Percentiles rank a stretch among this genome's conserved stretches.
phyloP scores from a whole-genome alignment of 768 basidiomycete genomes.

The Piloderma croceum region DNA sequence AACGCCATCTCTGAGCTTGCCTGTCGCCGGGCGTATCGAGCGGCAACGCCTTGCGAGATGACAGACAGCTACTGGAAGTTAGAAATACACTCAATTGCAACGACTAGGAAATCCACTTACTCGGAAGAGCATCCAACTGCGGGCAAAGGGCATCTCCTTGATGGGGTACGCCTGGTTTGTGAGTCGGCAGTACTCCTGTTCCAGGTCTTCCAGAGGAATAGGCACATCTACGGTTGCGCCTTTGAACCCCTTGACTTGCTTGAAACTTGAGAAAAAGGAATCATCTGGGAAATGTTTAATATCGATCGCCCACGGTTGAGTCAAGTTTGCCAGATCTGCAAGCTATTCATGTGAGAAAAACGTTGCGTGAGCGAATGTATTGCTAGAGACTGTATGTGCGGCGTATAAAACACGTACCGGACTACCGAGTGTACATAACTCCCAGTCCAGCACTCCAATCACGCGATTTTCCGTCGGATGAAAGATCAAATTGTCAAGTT shows the following conservation, averaged over 20 bases:
- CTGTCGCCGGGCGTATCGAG: conserved; percentile 77
- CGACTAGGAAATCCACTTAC: conserved; percentile 33
- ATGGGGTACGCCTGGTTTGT: conserved; percentile 70
- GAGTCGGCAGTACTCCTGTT: conserved; percentile 73
- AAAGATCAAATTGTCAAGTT: conserved; percentile 95
- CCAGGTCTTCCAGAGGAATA: conserved; percentile 63
- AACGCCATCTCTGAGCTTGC: conserved; percentile 81
- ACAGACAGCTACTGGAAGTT: conserved; percentile 52
- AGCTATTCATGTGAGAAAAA: conserved; percentile 37
- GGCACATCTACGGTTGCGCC: conserved; percentile 51
- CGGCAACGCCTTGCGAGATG: conserved; percentile 88
- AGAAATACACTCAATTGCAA: conserved; percentile 4
- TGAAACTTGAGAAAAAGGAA: conserved; percentile 9
- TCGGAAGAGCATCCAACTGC: conserved; percentile 82
- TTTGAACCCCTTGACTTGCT: conserved; percentile 56
- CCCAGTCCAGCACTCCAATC: conserved; percentile 97
- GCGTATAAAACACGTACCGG: conserved; percentile 49
- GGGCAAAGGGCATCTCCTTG: conserved; percentile 68
- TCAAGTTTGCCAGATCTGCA: conserved; percentile 87
- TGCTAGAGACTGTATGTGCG: not conserved
- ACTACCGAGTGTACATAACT: conserved; percentile 90
- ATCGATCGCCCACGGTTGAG: conserved; percentile 74
- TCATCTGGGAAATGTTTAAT: conserved; percentile 30
- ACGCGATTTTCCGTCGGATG: conserved; percentile 88
- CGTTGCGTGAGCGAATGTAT: conserved; percentile 3